These are phyloP conservation scores for Nelumbo lutea DNA, from an alignment of 164 flowering plant genomes.

Conservation along the genomic window DNA sequence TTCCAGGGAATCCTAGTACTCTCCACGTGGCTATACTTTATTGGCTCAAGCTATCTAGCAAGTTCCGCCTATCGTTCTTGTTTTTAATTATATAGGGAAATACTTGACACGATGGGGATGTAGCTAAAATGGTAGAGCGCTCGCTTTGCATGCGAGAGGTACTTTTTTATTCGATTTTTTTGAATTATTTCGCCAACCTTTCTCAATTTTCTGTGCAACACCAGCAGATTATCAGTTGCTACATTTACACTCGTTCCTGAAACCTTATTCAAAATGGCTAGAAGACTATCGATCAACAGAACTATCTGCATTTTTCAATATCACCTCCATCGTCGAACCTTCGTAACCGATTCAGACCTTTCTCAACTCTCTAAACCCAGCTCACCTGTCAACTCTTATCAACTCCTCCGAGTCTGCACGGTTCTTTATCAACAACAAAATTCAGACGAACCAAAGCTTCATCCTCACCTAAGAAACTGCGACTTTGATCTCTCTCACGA, in stretches of 20 bases:
- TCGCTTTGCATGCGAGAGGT: conserved; percentile 74
- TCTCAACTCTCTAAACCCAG: conserved; percentile 13
- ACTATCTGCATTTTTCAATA: conserved; percentile 1
- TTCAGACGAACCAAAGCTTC: too few species aligned
- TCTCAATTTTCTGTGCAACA: too few species aligned
- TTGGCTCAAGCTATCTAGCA: background rate
- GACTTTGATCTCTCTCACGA: too few species aligned
- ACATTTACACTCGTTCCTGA: too few species aligned
- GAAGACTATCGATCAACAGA: background rate
- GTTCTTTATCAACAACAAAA: conserved; percentile 24
- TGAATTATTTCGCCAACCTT: too few species aligned
- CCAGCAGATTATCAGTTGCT: too few species aligned
- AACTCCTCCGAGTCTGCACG: conserved; percentile 45
- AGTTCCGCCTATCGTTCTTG: background rate
- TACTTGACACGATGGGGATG: conserved; percentile 33
- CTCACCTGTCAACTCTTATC: conserved; percentile 27
- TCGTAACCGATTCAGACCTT: conserved; percentile 6
- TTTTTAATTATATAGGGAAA: too few species aligned
- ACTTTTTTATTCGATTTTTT: conserved; percentile 8
- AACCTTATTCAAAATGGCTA: background rate
- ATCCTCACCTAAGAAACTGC: too few species aligned
- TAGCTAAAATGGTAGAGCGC: conserved; percentile 80
- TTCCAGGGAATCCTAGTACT: background rate
- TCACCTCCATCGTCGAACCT: conserved; percentile 7
- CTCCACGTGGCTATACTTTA: background rate